Evolutionary conservation across 169 alveolate genomes (phyloP), one percentile per base, ranked within the genome.

Genomic region (Cryptosporidium parvum): DNA sequence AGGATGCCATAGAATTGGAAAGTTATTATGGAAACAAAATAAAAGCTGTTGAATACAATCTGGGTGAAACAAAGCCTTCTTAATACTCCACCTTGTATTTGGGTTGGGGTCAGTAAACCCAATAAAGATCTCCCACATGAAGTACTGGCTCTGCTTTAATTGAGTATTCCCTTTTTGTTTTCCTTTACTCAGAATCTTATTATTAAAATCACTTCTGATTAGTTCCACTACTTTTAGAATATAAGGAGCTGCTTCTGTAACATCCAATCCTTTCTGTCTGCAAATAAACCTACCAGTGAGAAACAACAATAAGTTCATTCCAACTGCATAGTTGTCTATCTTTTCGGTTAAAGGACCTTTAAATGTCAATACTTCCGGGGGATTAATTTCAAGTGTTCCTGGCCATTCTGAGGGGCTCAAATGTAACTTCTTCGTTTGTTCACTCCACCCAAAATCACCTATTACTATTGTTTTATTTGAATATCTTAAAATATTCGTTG

Each of bases 401-500:
- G 96, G 96, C 96, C 96, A 94, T 84, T 94, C 96, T 44, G 92
- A 67, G 18, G 94, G 93, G 39, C 75, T 91, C 52, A 86, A 75
- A 52, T 93, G 91, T 69, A 94, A 91, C 44, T 86, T 85, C 58
- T 94, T 93, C 1, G 91, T 85, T 35, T 84, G 84, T 70, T 94
- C 96, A 31, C 95, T 92, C 96, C 96, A 94, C 23, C 96, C 96
- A 80, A 94, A 94, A 89, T 94, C 96, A 4, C 95, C 96, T 29
- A 94, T 94, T 14, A 91, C 93, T 31, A 94, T 84, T 48, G 93
- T 84, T 59, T 91, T 93, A 67, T 86, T 75, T 35, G 89, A 91
- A 59, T 75, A 85, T 53, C 93, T 75, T 59, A 94, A 92, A 51
- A 94, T 93, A 75, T 94, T 94, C 5, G 96, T 94, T 33, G 96